Evolutionary conservation across 2,329 filamentous ascomycete species (phyloP).

Genomic region (Fusarium poae): DNA sequence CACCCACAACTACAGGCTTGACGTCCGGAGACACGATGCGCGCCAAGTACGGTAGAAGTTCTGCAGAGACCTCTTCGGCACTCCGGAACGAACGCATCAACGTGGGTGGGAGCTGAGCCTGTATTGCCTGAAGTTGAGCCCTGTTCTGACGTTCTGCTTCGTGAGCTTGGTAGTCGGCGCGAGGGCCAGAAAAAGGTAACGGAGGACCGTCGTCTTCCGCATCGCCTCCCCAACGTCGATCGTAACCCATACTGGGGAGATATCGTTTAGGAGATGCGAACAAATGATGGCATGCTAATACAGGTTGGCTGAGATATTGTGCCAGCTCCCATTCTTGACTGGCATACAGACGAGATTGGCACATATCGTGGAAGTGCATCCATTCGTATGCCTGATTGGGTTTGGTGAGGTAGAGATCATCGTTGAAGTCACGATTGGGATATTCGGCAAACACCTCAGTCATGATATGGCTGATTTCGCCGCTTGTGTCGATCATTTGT

Average conservation of each 20-base stretch:
- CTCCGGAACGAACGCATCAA: conserved; percentile 84
- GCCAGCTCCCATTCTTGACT: conserved; percentile 93
- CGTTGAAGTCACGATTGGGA: conserved; percentile 89
- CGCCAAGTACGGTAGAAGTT: conserved; percentile 86
- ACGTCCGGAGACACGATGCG: conserved; percentile 89
- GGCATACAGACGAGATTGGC: conserved; percentile 82
- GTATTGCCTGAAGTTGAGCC: conserved; percentile 78
- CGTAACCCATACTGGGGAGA: conserved; percentile 56
- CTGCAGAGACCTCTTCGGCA: conserved; percentile 79
- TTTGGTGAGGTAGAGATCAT: conserved; percentile 91
- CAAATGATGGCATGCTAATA: conserved; percentile 90
- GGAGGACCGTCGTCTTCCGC: conserved; percentile 63
- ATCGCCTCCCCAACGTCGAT: conserved; percentile 61
- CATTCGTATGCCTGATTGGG: conserved; percentile 91
- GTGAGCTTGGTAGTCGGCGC: conserved; percentile 83
- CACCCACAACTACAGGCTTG: conserved; percentile 87
- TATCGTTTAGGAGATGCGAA: conserved; percentile 80
- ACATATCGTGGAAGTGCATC: conserved; percentile 91
- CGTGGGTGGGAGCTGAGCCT: conserved; percentile 77
- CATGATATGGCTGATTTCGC: conserved; percentile 82
- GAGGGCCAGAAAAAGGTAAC: conserved; percentile 83
- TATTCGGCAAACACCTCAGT: conserved; percentile 89
- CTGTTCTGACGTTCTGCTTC: conserved; percentile 86
- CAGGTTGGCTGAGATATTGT: conserved; percentile 86
- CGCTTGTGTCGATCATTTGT: conserved; percentile 83